Percentiles rank a stretch among this genome's conserved stretches.
These are phyloP conservation scores for Eimeria mitis DNA, from an alignment of 169 alveolate species.

Conservation along the genomic window DNA sequence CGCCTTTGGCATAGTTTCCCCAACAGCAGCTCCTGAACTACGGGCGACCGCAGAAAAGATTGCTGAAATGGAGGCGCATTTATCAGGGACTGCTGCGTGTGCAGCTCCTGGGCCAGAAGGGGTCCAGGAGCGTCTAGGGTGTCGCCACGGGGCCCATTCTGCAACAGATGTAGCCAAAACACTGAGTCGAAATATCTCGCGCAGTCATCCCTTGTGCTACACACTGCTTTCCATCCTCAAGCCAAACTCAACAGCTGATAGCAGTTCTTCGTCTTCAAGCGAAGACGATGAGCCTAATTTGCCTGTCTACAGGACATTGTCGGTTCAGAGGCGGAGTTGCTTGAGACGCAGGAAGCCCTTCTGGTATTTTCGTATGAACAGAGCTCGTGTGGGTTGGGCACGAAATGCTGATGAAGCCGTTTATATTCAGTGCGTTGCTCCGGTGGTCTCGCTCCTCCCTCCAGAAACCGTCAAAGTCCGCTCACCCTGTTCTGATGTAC, in stretches of 20 bases:
- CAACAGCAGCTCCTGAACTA: neutral
- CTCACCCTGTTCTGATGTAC: neutral
- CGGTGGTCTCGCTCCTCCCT: conserved; percentile 18
- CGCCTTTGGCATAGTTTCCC: conserved; percentile 13
- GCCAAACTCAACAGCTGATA: neutral
- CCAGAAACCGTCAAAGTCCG: conserved; percentile 27
- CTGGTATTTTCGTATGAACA: neutral
- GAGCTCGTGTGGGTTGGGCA: conserved; percentile 8
- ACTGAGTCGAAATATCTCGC: neutral
- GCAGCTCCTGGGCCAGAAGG: neutral
- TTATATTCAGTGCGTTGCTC: conserved; percentile 26
- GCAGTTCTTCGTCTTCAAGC: conserved; percentile 36
- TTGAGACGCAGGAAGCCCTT: neutral
- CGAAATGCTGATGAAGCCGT: conserved; percentile 5
- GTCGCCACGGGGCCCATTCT: neutral
- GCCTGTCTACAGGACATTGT: conserved; percentile 28
- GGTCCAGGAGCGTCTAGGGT: neutral
- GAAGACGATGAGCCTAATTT: neutral
- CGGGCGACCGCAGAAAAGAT: neutral
- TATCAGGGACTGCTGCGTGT: neutral
- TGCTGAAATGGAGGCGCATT: neutral
- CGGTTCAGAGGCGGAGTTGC: conserved; percentile 41
- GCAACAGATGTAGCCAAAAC: neutral
- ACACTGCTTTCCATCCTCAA: conserved; percentile 11
- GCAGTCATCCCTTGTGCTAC: neutral